A percentile compares a stretch with the other conserved stretches of the same genome.
These are phyloP conservation scores for Lasiosphaeriaceae sp. DNA, from an alignment of 495 filamentous ascomycete species.

Conservation along the genomic window DNA sequence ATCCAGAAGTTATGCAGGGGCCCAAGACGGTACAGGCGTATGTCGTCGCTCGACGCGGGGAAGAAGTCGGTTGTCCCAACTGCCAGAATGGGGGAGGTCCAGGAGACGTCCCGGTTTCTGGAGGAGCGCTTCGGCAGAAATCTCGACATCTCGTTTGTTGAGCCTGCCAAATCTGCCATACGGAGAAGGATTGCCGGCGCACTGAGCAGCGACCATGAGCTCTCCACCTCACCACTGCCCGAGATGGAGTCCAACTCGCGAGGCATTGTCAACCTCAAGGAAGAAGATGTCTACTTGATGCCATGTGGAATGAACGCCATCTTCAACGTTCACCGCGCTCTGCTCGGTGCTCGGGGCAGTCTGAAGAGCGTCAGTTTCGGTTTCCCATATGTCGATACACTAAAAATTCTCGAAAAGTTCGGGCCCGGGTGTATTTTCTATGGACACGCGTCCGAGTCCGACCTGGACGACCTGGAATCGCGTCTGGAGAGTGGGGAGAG, in stretches of 20 bases:
- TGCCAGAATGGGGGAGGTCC: conserved; percentile 28
- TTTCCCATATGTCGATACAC: conserved; percentile 93
- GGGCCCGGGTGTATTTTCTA: conserved; percentile 90
- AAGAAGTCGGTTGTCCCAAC: not conserved
- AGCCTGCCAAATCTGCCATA: conserved; percentile 81
- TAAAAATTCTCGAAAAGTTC: conserved; percentile 93
- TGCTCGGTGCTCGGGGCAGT: conserved; percentile 57
- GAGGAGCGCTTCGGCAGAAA: conserved; percentile 96
- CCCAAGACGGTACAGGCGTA: conserved; percentile 67
- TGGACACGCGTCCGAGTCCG: conserved; percentile 73
- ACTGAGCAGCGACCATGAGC: conserved; percentile 67
- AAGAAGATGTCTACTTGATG: conserved; percentile 85
- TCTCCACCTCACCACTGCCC: conserved; percentile 37
- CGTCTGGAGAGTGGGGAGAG: conserved; percentile 68
- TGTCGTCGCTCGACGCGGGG: conserved; percentile 45
- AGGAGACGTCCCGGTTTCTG: conserved; percentile 74
- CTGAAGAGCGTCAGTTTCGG: conserved; percentile 71
- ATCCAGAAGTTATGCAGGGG: conserved; percentile 55
- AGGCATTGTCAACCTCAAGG: conserved; percentile 67
- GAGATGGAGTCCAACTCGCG: conserved; percentile 42
- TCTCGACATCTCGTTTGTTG: conserved; percentile 69
- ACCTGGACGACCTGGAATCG: conserved; percentile 80
- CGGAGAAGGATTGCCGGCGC: conserved; percentile 84
- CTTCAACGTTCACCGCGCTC: conserved; percentile 74
- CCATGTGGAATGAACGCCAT: conserved; percentile 94